Base-by-base conservation (phyloP, 1,139 yeast genomes). In the Yamadazyma conglobata region DNA sequence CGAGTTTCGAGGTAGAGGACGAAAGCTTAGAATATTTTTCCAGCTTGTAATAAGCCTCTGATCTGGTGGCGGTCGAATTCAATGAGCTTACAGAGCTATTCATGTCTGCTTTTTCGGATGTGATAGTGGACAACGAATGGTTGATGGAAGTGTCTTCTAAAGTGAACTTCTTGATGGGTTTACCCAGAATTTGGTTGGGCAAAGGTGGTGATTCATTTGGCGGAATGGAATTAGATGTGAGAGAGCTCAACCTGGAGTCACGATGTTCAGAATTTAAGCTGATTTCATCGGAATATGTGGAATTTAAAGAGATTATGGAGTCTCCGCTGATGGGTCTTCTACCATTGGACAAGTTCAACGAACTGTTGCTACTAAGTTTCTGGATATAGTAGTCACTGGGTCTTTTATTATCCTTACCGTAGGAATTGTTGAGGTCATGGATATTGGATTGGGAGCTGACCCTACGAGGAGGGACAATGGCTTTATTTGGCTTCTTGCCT, bases 321-420 rank as follows among this genome's bases (percentile, higher is more conserved):
- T 61, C 69, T 2, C 64, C 64, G 8, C 69, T 61, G 11, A 46
- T 40, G 2, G 70, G 69, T 15, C 44, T 28, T 27, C 42, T 34
- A 10, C 31, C 31, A 13, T 27, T 27, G 7, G 40, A 26, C 24
- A 41, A 35, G 20, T 38, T 38, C 2, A 46, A 24, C 13, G 41
- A 31, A 19, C 41, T 38, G 24, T 29, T 40, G 18, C 39, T 50
- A 20, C 43, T 50, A 27, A 64, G 42, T 35, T 60, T 62, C 31
- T 58, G 59, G 24, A 64, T 55, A 39, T 56, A 67, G 43, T 64
- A 65, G 41, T 66, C 72, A 22, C 72, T 65, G 1, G 73, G 73
- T 25, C 73, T 45, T 38, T 64, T 64, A 24, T 38, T 46, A n/a
- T 20, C 11, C 10, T 22, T 22, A 11, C 24, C 30, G 15, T 6